Evolutionary conservation across 2,329 filamentous ascomycete species (phyloP).

Genomic region (Orbilia blumenaviensis): DNA sequence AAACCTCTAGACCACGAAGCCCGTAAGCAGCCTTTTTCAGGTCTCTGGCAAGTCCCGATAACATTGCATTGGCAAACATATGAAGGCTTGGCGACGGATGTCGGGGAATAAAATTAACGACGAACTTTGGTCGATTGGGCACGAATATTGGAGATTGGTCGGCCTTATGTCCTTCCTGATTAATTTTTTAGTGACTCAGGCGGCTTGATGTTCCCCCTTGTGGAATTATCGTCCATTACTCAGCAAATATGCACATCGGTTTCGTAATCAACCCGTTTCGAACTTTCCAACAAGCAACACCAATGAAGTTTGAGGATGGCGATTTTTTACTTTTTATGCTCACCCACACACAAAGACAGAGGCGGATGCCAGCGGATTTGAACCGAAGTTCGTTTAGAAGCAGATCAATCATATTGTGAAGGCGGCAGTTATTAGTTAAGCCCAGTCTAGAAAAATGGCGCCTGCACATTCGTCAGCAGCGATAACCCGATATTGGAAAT

Average conservation of each 20-base stretch:
- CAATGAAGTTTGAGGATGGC: not conserved
- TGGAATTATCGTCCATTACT: slow-evolving; percentile 12
- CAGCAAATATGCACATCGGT: slow-evolving; percentile 9
- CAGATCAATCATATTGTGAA: not conserved
- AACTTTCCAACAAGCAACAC: slow-evolving; percentile 11
- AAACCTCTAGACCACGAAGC: slow-evolving; percentile 21
- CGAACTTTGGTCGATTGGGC: slow-evolving; percentile 31
- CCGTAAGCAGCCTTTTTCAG: not conserved
- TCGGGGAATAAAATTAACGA: slow-evolving; percentile 8
- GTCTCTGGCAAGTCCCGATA: slow-evolving; percentile 5
- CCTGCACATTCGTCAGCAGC: slow-evolving; percentile 32
- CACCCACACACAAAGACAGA: not conserved
- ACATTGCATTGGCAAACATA: too few relatives aligned
- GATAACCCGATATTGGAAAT: slow-evolving; percentile 38
- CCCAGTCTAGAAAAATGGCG: not conserved
- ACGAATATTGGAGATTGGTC: not conserved
- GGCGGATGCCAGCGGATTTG: slow-evolving; percentile 24
- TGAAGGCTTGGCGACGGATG: not conserved
- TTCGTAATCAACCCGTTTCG: slow-evolving; percentile 20
- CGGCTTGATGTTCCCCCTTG: slow-evolving; percentile 11
- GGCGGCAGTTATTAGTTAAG: not conserved
- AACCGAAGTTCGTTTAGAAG: not conserved
- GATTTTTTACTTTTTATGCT: slow-evolving; percentile 18
- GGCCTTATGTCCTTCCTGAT: not conserved
- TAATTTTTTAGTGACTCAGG: slow-evolving; percentile 17